Conservation (phyloP, 495 filamentous ascomycete species). For the Aspergillus panamensis region DNA sequence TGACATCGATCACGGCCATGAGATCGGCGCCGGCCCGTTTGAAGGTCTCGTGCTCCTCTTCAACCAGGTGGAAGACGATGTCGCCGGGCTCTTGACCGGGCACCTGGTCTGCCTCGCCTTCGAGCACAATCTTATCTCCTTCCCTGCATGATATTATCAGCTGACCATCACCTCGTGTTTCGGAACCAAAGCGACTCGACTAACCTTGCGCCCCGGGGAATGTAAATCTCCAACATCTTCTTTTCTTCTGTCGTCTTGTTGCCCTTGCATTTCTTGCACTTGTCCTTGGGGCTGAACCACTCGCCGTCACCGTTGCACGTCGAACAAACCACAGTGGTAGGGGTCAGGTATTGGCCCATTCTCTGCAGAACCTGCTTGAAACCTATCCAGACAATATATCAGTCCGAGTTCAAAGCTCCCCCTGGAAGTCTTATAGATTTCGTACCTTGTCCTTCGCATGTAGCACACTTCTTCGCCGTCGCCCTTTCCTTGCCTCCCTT, state of each 20-base stretch:
- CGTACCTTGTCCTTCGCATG: slow-evolving; percentile 70
- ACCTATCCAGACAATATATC: slow-evolving; percentile 37
- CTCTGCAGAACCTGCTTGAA: slow-evolving; percentile 66
- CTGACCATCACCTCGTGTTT: slow-evolving; percentile 19
- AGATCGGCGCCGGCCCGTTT: slow-evolving; percentile 79
- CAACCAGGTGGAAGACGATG: slow-evolving; percentile 81
- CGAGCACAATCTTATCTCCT: slow-evolving; percentile 83
- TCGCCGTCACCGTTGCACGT: slow-evolving; percentile 77
- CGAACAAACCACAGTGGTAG: slow-evolving; percentile 67
- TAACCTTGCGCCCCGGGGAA: slow-evolving; percentile 77
- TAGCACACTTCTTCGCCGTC: slow-evolving; percentile 77
- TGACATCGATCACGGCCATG: slow-evolving; percentile 71
- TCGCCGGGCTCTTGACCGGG: slow-evolving; percentile 90
- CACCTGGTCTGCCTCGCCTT: slow-evolving; percentile 92
- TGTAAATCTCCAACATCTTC: slow-evolving; percentile 94
- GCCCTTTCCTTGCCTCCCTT: slow-evolving; percentile 88
- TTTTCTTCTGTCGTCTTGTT: slow-evolving; percentile 73
- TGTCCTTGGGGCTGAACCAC: slow-evolving; percentile 88
- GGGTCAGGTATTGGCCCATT: slow-evolving; percentile 78
- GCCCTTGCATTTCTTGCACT: slow-evolving; percentile 98
- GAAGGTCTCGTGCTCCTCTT: slow-evolving; percentile 78
- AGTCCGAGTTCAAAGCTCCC: slow-evolving; percentile 1
- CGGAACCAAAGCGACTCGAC: slow-evolving; percentile 5
- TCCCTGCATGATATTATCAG: slow-evolving; percentile 42
- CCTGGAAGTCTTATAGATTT: background rate